Base-by-base conservation (phyloP, 352 stramenopile genomes). In the Globisporangium solare region DNA sequence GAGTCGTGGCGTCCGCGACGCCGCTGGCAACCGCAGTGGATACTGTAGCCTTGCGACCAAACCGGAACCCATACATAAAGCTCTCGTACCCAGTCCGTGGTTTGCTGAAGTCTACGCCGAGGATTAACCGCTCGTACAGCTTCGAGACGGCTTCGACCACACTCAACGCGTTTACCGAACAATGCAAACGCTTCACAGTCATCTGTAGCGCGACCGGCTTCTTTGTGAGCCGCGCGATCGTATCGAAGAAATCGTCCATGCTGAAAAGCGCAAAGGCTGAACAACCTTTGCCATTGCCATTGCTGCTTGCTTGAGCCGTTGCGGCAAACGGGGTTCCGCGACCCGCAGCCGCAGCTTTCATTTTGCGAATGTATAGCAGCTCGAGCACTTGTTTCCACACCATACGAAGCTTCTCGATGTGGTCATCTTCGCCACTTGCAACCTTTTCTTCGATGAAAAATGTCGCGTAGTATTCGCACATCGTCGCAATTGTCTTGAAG, bases 61-160 rank as follows among this genome's bases (percentile, higher is more conserved):
- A 79, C 15, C 80, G 79, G 56, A 92, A 84, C 6, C 80, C 80
- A 42, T 89, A 91, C 21, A 89, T 65, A 51, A 86, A 79, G 10
- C 56, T 60, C 6, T 88, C 71, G 6, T 69, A 62, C 18, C 70
- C 69, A 14, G 67, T 64, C 6, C 73, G 74, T 18, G 78, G 78
- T 47, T 84, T 86, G 37, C 63, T 73, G 40, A 80, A 86, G 59
- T 88, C 77, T 1, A 88, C 77, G 4, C 79, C 81, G 0, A 88
- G 57, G 6, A 88, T 61, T 0, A 88, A 43, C 5, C 81, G 79
- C 45, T 89, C 81, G 51, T 83, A 88, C 21, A 83, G 50, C 43
- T 87, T 85, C 0, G 76, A 68, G 10, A 87, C 59, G 0, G 76
- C 74, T 43, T 89, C 76, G 14, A 89, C 68, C 22, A 86, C 76